These are phyloP conservation scores for Talaromyces liani DNA, from an alignment of 495 filamentous ascomycete genomes.

Conservation along the genomic window DNA sequence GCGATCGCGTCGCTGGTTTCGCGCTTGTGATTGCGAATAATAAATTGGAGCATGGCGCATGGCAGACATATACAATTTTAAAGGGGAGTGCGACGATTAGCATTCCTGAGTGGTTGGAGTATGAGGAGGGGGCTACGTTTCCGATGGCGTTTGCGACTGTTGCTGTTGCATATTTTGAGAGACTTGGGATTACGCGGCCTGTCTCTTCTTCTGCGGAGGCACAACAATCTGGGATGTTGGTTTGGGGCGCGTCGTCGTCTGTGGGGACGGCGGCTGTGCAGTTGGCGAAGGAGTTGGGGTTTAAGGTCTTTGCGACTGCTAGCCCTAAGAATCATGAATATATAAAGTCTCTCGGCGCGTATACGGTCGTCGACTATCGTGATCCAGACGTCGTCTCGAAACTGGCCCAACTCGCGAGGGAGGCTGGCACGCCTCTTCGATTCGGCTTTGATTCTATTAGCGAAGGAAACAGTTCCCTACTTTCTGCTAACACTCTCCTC, in stretches of 20 bases:
- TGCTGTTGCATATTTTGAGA: conserved; percentile 18
- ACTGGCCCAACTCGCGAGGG: not conserved
- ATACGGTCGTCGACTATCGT: conserved; percentile 36
- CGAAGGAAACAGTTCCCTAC: not conserved
- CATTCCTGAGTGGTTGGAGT: conserved; percentile 28
- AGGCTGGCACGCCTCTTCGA: not conserved
- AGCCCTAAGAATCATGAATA: conserved; percentile 36
- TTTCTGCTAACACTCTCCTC: not conserved
- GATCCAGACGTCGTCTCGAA: conserved; percentile 24
- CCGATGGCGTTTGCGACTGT: conserved; percentile 28
- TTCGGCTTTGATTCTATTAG: not conserved
- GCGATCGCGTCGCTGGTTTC: conserved; percentile 35
- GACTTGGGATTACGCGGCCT: not conserved
- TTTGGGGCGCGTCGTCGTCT: conserved; percentile 44
- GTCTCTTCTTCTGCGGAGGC: not conserved
- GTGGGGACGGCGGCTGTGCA: conserved; percentile 36
- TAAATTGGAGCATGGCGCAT: conserved; percentile 30
- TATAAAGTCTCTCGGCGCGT: conserved; percentile 36
- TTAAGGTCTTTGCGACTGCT: conserved; percentile 40
- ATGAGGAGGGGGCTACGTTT: conserved; percentile 32
- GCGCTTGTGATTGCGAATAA: not conserved
- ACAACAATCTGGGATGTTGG: conserved; percentile 19
- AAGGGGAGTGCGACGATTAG: conserved; percentile 14
- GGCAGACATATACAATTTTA: conserved; percentile 28
- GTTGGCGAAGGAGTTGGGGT: conserved; percentile 30